These are phyloP conservation scores for Breynia disticha DNA, from an alignment of 441 rosid genomes.

Conservation along the genomic window DNA sequence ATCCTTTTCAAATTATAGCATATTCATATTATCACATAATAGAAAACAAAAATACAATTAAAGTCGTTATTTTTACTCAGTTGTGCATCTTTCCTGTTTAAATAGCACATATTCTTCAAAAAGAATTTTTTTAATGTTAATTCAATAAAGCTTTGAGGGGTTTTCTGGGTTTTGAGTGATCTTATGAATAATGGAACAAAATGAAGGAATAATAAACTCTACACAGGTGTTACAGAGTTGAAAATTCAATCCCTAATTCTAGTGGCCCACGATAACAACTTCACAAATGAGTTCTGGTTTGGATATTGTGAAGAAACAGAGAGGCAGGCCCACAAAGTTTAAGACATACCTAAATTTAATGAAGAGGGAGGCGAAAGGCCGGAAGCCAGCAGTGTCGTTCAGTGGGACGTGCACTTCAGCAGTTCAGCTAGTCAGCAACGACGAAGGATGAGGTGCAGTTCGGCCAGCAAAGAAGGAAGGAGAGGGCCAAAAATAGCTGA, in stretches of 20 bases:
- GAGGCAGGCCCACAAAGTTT: conserved; percentile 87
- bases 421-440: too few species aligned
- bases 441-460: too few species aligned
- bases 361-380: too few species aligned
- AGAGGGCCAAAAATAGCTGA: too few species aligned
- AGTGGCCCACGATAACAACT: not conserved
- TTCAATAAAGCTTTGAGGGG: conserved; percentile 26
- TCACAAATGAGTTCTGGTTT: conserved; percentile 12
- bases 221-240: conserved; percentile 38
- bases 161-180: conserved; percentile 13
- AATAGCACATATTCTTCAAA: conserved; percentile 13
- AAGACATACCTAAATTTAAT: too few species aligned
- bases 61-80: not conserved
- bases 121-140: conserved; percentile 22
- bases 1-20: too few species aligned
- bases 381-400: too few species aligned
- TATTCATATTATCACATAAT: too few species aligned
- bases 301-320: conserved; percentile 57
- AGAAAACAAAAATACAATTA: too few species aligned
- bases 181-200: conserved; percentile 49
- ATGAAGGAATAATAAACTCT: conserved; percentile 38
- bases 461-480: too few species aligned
- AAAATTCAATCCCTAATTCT: conserved; percentile 25
- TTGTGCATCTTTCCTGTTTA: conserved; percentile 5
- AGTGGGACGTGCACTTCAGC: too few species aligned